Percentiles rank a stretch among this genome's conserved stretches.
phyloP scores from a whole-genome alignment of 768 basidiomycete species.

The Kwoniella newhampshirensis region DNA sequence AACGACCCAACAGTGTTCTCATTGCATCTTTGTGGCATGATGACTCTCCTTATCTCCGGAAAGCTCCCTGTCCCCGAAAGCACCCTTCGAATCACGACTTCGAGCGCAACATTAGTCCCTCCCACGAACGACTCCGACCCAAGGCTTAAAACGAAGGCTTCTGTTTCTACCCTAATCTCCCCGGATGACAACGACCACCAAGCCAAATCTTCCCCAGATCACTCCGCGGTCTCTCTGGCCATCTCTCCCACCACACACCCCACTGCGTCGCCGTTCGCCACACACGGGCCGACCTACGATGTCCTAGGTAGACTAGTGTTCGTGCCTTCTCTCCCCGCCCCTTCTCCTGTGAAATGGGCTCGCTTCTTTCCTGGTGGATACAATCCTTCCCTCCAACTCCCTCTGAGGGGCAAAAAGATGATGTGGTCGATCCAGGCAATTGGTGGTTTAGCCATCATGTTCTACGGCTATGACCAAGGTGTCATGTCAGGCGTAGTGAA shows the following conservation, averaged over 20 bases:
- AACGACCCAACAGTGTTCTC: no score
- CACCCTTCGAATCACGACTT: no score
- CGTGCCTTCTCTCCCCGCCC: conserved; percentile 10
- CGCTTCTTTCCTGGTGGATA: conserved; percentile 16
- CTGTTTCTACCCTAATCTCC: no score
- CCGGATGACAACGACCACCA: no score
- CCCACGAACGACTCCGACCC: no score
- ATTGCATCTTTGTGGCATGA: no score
- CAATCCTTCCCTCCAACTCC: conserved; percentile 3
- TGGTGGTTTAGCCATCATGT: conserved; percentile 29
- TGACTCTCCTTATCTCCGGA: no score
- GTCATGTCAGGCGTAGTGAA: conserved; percentile 24
- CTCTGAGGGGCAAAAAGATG: conserved; percentile 10
- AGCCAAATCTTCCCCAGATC: no score
- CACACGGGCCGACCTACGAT: conserved; percentile 8
- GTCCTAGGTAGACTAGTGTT: conserved; percentile 9
- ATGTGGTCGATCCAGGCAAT: conserved; percentile 25
- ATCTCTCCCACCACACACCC: conserved; percentile 1
- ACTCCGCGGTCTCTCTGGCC: no score
- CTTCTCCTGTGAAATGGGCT: conserved; percentile 6
- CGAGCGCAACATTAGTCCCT: no score
- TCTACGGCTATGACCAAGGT: conserved; percentile 30
- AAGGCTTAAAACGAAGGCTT: no score
- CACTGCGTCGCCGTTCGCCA: conserved; percentile 4
- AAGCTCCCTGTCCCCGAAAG: no score